Conservation (phyloP, 805 yeast species). For the Candida jianshihensis region DNA sequence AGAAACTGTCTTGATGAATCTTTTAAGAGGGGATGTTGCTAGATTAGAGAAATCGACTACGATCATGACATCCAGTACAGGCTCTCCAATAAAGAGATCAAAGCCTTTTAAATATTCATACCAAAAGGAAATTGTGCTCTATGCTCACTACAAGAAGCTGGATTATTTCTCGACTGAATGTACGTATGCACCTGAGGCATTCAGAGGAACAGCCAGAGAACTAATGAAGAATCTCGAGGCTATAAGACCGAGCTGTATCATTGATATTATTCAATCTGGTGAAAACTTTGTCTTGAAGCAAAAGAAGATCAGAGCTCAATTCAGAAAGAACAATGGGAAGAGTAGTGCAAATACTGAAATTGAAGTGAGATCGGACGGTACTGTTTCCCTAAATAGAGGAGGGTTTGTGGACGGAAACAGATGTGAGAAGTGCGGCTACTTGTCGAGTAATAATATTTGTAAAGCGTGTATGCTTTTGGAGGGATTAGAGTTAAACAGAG, state of each 20-base stretch:
- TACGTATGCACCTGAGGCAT: constrained; percentile 97
- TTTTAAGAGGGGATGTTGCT: constrained; percentile 93
- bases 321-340: constrained; percentile 10
- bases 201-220: constrained; percentile 94
- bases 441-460: constrained; percentile 82
- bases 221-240: constrained; percentile 85
- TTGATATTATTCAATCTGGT: constrained; percentile 92
- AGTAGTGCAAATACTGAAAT: constrained; percentile 28
- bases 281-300: constrained; percentile 69
- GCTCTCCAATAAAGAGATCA: constrained; percentile 87
- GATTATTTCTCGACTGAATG: constrained; percentile 98
- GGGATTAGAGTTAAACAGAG: constrained; percentile 72
- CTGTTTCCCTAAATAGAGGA: constrained; percentile 37
- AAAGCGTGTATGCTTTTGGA: constrained; percentile 88
- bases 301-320: constrained; percentile 37
- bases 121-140: constrained; percentile 93
- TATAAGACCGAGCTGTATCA: constrained; percentile 84
- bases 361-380: constrained; percentile 55
- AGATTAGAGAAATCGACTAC: constrained; percentile 83
- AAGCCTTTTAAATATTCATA: constrained; percentile 95
- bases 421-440: constrained; percentile 87
- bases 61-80: constrained; percentile 73
- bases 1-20: constrained; percentile 92
- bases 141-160: constrained; percentile 91
- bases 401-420: constrained; percentile 56